Conservation (phyloP, 169 alveolate genomes). For the Babesia ovis region DNA sequence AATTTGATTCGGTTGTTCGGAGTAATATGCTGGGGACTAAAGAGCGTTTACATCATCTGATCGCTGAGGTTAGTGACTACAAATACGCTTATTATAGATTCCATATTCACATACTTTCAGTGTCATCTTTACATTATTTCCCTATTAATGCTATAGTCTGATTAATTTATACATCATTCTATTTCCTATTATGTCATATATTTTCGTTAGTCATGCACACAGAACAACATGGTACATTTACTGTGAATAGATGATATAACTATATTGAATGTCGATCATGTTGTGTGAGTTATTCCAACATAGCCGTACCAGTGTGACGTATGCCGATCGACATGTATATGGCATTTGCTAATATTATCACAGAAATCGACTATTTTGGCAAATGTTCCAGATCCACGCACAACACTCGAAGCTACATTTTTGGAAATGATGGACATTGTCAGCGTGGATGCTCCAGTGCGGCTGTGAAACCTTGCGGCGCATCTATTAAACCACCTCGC, state of each 20-base stretch:
- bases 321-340: neutral
- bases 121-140: too few species aligned
- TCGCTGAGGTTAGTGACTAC: constrained; percentile 30
- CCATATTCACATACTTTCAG: too few species aligned
- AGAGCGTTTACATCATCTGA: constrained; percentile 10
- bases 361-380: constrained; percentile 30
- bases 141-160: too few species aligned
- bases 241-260: too few species aligned
- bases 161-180: too few species aligned
- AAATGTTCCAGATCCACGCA: neutral
- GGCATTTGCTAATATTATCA: neutral
- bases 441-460: neutral
- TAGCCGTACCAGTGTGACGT: too few species aligned
- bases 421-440: constrained; percentile 33
- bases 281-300: too few species aligned
- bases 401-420: constrained; percentile 6
- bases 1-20: constrained; percentile 1
- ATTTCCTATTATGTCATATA: too few species aligned
- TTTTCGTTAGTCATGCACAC: too few species aligned
- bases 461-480: neutral
- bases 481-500: constrained; percentile 7
- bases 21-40: neutral
- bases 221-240: too few species aligned
- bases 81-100: too few species aligned
- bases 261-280: too few species aligned